Conservation (phyloP, 768 basidiomycete genomes). For the Suillus discolor region DNA sequence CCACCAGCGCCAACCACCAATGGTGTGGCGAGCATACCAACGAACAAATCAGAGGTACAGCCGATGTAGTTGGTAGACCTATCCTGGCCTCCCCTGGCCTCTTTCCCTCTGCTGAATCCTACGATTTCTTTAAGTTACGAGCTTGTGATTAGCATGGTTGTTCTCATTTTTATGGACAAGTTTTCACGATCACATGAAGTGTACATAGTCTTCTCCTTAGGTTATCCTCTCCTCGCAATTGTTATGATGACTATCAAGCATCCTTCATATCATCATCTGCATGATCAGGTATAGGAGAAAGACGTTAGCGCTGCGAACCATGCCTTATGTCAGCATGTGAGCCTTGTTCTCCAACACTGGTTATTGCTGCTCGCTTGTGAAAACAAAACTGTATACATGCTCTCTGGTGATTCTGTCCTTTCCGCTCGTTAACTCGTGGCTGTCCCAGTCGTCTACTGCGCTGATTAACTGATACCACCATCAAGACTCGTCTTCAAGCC, state of each 20-base stretch:
- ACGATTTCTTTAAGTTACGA: slow-evolving; percentile 5
- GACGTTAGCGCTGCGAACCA: neutral
- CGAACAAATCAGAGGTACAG: slow-evolving; percentile 46
- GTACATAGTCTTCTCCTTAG: slow-evolving; percentile 28
- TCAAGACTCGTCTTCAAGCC: neutral
- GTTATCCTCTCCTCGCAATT: slow-evolving; percentile 13
- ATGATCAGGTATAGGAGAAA: neutral
- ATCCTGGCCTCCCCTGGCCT: slow-evolving; percentile 2
- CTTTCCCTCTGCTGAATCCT: slow-evolving; percentile 13
- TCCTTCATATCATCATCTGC: neutral
- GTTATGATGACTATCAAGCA: slow-evolving; percentile 14
- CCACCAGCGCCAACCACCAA: slow-evolving; percentile 38
- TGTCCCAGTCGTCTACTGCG: neutral
- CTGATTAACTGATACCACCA: neutral
- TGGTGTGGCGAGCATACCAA: slow-evolving; percentile 39
- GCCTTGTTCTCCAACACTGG: neutral
- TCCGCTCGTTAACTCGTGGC: neutral
- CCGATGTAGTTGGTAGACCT: slow-evolving; percentile 31
- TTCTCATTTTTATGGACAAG: slow-evolving; percentile 29
- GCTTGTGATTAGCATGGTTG: slow-evolving; percentile 17
- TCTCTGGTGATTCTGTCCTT: slow-evolving; percentile 2
- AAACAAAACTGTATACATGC: slow-evolving; percentile 1
- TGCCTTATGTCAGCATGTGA: slow-evolving; percentile 5
- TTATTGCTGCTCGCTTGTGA: neutral
- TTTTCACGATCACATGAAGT: slow-evolving; percentile 24